Percentiles rank a stretch among this genome's conserved stretches.
Evolutionary conservation across 495 filamentous ascomycete species (phyloP).

Genomic region (Cenococcum geophilum): DNA sequence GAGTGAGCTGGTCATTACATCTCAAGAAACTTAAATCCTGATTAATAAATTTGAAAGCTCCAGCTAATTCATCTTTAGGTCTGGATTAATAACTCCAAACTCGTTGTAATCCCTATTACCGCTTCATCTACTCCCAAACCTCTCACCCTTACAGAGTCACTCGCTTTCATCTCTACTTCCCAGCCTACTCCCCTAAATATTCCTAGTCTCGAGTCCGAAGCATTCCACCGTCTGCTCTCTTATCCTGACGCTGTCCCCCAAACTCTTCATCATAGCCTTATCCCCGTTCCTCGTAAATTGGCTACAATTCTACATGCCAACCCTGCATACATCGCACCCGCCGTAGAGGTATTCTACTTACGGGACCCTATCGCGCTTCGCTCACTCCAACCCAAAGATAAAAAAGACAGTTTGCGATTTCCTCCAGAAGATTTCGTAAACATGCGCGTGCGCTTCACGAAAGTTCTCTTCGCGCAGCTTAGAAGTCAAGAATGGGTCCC

Average conservation of each 20-base stretch:
- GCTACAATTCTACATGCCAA: slow-evolving; percentile 72
- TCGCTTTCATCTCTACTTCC: slow-evolving; percentile 49
- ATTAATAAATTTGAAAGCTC: not conserved
- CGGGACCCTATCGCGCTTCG: slow-evolving; percentile 75
- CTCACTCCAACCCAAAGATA: slow-evolving; percentile 51
- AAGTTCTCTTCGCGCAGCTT: slow-evolving; percentile 83
- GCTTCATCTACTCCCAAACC: slow-evolving; percentile 38
- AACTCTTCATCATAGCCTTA: slow-evolving; percentile 63
- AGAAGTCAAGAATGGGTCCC: slow-evolving; percentile 78
- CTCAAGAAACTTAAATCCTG: too few relatives aligned
- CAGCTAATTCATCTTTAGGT: slow-evolving; percentile 25
- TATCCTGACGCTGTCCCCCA: slow-evolving; percentile 69
- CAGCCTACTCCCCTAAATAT: slow-evolving; percentile 56
- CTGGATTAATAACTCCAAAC: slow-evolving; percentile 56
- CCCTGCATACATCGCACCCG: slow-evolving; percentile 69
- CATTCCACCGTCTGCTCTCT: slow-evolving; percentile 76
- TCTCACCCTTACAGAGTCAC: slow-evolving; percentile 55
- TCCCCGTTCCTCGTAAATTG: slow-evolving; percentile 72
- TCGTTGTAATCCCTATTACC: slow-evolving; percentile 64
- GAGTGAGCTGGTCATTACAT: slow-evolving; percentile 44
- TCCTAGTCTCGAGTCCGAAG: slow-evolving; percentile 71
- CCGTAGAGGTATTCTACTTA: slow-evolving; percentile 87
- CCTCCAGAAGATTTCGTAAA: slow-evolving; percentile 72
- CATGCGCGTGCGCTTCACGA: slow-evolving; percentile 73
- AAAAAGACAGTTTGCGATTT: slow-evolving; percentile 48